Evolutionary conservation across 306 rosid genomes (phyloP), one percentile per base, ranked within the genome.

Genomic region (Cucumis melo): DNA sequence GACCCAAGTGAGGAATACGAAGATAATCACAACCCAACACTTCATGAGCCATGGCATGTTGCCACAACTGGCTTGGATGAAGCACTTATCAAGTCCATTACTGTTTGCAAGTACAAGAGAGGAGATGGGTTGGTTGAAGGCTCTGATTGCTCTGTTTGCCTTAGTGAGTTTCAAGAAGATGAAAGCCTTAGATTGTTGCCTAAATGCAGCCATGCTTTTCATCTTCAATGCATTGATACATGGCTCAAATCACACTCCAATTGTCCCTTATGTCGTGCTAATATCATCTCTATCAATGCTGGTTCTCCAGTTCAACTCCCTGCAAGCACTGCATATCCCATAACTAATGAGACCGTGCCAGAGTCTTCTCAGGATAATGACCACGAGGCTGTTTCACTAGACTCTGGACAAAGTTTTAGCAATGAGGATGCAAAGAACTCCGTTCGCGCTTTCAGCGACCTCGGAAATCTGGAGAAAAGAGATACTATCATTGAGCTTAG

Each of bases 241-340:
- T 94, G 99, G 99, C 92, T 94, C 71, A 86, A 87, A 75, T 92
- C 92, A 77, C 99, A 94, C 81, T 88, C 96, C 11, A 92, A 77
- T 76, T 94, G 99, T 83, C 99, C 99, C 17, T 83, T 94, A 5
- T 94, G 99, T 71, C 97, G 97, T 13, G 91, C 99, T 1, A 81
- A 75, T 42, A 78, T 91, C 7, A 82, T 89, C 55, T 81, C 87
- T 61, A 77, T 82, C 75, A 78, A 67, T 24, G 78, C 87, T 38
- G 72, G 87, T 42, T 74, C 82, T 3, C n/a, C 86, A 13, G 46
- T 73, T 85, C 79, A 81, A 54, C 24, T 77, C 54, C 68, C 81
- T 44, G 75, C 55, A 1, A 70, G 59, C 44, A 36, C 46, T 2
- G 88, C 82, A 80, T 14, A 70, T 19, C 77, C 87, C 79, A 65